Base-by-base conservation (phyloP, 345 rosid species). In the Nephelium lappaceum region DNA sequence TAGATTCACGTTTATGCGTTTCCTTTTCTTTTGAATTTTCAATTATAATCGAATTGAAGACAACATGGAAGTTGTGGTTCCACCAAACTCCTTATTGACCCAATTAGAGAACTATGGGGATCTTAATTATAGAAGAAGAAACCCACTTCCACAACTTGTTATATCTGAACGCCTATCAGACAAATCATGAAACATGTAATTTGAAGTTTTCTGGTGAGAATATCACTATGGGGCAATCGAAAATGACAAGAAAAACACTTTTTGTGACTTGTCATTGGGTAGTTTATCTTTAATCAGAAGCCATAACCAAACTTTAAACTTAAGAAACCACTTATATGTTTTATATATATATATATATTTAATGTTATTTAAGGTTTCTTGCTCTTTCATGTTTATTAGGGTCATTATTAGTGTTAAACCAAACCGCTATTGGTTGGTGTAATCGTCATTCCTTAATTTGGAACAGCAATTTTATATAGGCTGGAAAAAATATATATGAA, bases 251-350 rank as follows among this genome's bases (percentile, higher is more conserved):
- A 75, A 63, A 74, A 41, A 76, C 61, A 70, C 3, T 18, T 43
- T 1, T 6, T 45, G 43, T 21, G 25, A 71, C 27, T 69, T 41
- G 63, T 61, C 67, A 67, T 47, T 62, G 24, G 66, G 49, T 16
- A 65, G 55, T 72, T 81, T 79, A 55, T 36, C 87, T 82, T 85
- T 77, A 73, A 80, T 77, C 41, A 78, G 76, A 82, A 83, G 86
- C 81, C 81, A 80, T 51, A 55, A 55, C 68, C 21, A 74, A 82
- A 81, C 88, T 78, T 85, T 73, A 5, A 58, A 79, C 72, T 65
- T 58, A 85, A 73, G 88, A 53, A 81, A 83, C 24, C 73, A 49
- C 66, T 51, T 53, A 41, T 8, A 67, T 45, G 10, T 74, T 70
- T 8, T 51, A 51, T 15, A 41, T 65, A 38, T 75, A 72, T 1